Percentiles rank a stretch among this genome's conserved stretches.
These are phyloP conservation scores for Solanum hybrid DNA, from an alignment of 305 asterid genomes.

Conservation along the genomic window DNA sequence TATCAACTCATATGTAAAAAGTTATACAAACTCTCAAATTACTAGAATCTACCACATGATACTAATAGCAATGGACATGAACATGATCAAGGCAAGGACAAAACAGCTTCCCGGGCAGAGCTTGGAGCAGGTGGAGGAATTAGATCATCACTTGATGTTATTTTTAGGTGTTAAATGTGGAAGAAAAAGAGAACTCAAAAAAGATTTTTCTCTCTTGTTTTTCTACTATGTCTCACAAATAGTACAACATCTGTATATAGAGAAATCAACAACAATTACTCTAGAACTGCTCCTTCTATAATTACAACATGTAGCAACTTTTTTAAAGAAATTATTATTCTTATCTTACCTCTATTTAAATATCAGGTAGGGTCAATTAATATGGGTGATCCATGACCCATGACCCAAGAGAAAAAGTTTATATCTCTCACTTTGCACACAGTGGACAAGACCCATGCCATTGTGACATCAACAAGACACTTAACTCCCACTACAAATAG, in stretches of 20 bases:
- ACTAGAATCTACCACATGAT: background rate
- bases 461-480: background rate
- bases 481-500: background rate
- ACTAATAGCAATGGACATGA: background rate
- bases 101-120: background rate
- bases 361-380: background rate
- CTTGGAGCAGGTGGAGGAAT: conserved; percentile 12
- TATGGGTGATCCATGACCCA: background rate
- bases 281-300: background rate
- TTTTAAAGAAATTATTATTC: no score
- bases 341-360: background rate
- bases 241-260: background rate
- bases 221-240: background rate
- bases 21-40: background rate
- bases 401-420: background rate
- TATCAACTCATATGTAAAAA: background rate
- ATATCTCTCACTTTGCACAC: background rate
- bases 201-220: background rate
- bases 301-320: background rate
- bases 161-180: background rate
- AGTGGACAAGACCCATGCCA: background rate
- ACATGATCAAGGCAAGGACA: background rate
- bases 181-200: background rate
- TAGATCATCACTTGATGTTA: background rate
- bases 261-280: background rate